Conservation (phyloP, 305 asterid species). For the Ilex paraguariensis region DNA sequence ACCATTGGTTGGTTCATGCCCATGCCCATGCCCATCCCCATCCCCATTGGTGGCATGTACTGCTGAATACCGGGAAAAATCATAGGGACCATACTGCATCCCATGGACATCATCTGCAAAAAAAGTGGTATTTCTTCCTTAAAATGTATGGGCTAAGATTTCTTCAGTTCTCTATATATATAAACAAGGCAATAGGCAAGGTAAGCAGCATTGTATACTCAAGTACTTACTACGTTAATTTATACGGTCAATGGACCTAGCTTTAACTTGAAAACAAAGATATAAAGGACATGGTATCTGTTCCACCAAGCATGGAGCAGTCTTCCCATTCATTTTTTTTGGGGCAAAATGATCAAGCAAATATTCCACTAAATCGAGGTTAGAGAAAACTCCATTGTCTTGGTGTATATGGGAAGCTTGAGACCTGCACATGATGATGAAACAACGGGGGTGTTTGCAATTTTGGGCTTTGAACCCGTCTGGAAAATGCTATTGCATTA, state of each 20-base stretch:
- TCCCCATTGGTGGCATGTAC: constrained; percentile 72
- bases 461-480: too few species aligned
- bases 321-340: too few species aligned
- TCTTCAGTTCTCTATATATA: background rate
- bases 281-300: too few species aligned
- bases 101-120: constrained; percentile 72
- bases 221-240: background rate
- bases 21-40: constrained; percentile 29
- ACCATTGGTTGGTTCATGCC: constrained; percentile 65
- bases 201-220: background rate
- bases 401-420: too few species aligned
- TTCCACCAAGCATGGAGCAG: too few species aligned
- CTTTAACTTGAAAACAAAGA: too few species aligned
- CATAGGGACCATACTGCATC: constrained; percentile 82
- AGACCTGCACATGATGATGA: too few species aligned
- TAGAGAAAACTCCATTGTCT: too few species aligned
- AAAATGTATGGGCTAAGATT: background rate
- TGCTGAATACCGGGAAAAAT: constrained; percentile 89
- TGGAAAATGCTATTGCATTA: too few species aligned
- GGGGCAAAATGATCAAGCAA: too few species aligned
- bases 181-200: background rate
- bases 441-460: too few species aligned
- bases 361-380: too few species aligned
- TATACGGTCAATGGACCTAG: background rate
- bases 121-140: background rate